Conservation (phyloP, 2,329 filamentous ascomycete genomes). For the Phialophora expanda region DNA sequence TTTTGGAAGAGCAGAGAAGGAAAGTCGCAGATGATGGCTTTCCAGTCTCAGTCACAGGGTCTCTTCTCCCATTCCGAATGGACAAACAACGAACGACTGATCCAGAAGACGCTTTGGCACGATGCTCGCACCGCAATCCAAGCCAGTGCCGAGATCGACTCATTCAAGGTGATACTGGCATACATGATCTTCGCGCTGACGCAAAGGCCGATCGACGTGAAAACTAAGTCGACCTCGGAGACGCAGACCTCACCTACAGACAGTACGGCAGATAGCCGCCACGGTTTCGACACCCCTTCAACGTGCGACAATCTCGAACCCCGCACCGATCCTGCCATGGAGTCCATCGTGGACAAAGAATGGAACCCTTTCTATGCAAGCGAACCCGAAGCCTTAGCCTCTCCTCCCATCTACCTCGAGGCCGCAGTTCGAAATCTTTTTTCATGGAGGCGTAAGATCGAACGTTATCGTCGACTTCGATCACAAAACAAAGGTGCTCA, state of each 20-base stretch:
- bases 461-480: slow-evolving; percentile 23
- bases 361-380: slow-evolving; percentile 29
- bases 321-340: slow-evolving; percentile 5
- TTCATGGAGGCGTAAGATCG: slow-evolving; percentile 29
- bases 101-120: slow-evolving; percentile 51
- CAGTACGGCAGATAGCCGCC: slow-evolving; percentile 3
- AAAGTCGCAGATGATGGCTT: slow-evolving; percentile 21
- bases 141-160: slow-evolving; percentile 49
- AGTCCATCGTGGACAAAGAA: slow-evolving; percentile 16
- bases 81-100: slow-evolving; percentile 41
- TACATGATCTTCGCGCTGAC: slow-evolving; percentile 55
- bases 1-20: slow-evolving; percentile 36
- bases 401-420: slow-evolving; percentile 33
- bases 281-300: slow-evolving; percentile 4
- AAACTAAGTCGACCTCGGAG: neutral
- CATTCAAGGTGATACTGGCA: slow-evolving; percentile 53
- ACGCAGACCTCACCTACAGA: slow-evolving; percentile 3
- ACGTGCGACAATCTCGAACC: neutral
- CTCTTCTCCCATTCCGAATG: slow-evolving; percentile 3
- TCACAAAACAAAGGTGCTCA: slow-evolving; percentile 5
- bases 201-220: slow-evolving; percentile 46
- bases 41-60: slow-evolving; percentile 7
- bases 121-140: slow-evolving; percentile 50
- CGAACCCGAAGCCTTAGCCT: slow-evolving; percentile 26
- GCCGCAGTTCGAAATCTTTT: slow-evolving; percentile 34